Conservation (phyloP, 495 filamentous ascomycete species). For the Lindgomyces ingoldianus region DNA sequence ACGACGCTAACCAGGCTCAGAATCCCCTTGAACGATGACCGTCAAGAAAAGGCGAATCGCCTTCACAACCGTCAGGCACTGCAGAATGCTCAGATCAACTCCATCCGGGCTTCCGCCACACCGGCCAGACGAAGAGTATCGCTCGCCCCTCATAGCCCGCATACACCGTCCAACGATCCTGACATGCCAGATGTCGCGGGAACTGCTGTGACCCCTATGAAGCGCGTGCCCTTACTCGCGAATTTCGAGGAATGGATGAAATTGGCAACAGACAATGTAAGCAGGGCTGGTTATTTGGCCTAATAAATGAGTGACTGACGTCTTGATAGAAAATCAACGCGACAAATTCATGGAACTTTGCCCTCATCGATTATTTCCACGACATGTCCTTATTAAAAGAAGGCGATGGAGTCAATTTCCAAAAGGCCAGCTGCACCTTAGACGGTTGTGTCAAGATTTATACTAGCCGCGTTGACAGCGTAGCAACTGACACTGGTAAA, state of each 20-base stretch:
- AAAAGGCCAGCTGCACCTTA: conserved; percentile 95
- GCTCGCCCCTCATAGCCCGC: conserved; percentile 64
- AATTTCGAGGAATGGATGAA: conserved; percentile 99
- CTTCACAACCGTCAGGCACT: conserved; percentile 83
- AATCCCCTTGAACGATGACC: conserved; percentile 96
- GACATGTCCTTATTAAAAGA: conserved; percentile 98
- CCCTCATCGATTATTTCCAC: conserved; percentile 98
- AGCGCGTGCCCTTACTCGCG: conserved; percentile 86
- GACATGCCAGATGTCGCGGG: conserved; percentile 63
- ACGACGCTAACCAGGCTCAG: conserved; percentile 29
- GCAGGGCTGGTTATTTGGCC: background rate
- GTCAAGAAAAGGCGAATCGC: conserved; percentile 84
- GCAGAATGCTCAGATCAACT: conserved; percentile 87
- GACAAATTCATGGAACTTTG: conserved; percentile 98
- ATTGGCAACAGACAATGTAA: conserved; percentile 92
- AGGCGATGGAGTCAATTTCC: conserved; percentile 96
- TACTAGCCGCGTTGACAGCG: conserved; percentile 95
- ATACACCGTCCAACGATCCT: conserved; percentile 63
- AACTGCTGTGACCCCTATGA: conserved; percentile 86
- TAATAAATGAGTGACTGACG: conserved; percentile 18
- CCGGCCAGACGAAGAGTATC: conserved; percentile 72
- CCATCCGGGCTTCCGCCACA: conserved; percentile 86
- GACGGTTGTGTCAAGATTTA: conserved; percentile 99
- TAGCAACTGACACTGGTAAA: conserved; percentile 95
- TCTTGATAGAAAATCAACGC: conserved; percentile 83